Evolutionary conservation across 1,284 basidiomycete genomes (phyloP), one percentile per base, ranked within the genome.

Genomic region (Trichosporon ovoides): DNA sequence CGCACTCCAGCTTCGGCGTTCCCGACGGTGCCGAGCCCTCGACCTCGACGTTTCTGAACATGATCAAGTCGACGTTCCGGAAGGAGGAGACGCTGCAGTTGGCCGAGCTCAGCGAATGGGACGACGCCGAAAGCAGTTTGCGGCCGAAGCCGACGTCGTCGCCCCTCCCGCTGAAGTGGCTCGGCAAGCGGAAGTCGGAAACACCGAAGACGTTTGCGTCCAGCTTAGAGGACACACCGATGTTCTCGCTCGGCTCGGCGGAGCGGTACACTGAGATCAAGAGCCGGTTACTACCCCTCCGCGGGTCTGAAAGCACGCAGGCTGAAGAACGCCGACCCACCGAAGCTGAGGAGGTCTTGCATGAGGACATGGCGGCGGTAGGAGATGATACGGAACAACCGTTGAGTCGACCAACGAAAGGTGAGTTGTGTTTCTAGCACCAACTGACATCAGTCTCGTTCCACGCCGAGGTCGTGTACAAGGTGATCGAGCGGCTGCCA

Each of bases 401-500:
- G 11, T 31, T 22, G 16, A 7, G 43, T 24, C 43, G 43, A 7
- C n/a, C 43, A 7, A 22, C 7, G 10, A 24, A 53, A 38, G 57
- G 38, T 55, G 24, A 28, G 46, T 33, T 35, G 3, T 16, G 20
- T 10, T n/a, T 3, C 2, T 12, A n/a, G 6, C n/a, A 13, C 22
- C 16, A 20, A 10, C 33, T 52, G n/a, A 38, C 14, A 3, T 7
- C 35, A 53, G 58, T 59, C 9, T 54, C 53, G 3, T 59, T 59
- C 51, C 38, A 55, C 31, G 10, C 40, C 5, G 24, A 34, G 3
- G 43, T 48, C 6, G 46, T 18, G 20, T 59, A 52, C 58, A 55
- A 48, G 31, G 58, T 59, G 20, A 56, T 59, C 16, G 58, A 59
- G 51, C 34, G 58, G 14, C 36, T 59, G 7, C 57, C 57, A 4